Base-by-base conservation (phyloP, 331 rosid species). In the Quercus tomentella region DNA sequence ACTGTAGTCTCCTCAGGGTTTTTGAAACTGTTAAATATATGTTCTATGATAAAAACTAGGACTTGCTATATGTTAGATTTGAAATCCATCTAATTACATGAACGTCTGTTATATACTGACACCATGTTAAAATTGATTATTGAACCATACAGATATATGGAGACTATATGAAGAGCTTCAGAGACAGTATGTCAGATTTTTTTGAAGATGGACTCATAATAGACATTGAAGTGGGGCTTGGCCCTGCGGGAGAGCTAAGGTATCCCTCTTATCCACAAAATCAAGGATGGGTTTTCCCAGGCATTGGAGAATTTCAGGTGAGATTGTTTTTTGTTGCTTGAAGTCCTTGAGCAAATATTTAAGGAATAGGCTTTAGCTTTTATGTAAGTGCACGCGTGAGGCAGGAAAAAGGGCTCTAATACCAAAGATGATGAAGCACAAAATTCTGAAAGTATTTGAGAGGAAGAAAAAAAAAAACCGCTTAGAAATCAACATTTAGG, bases 241-340 rank as follows among this genome's bases (percentile, higher is more conserved):
- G 98, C 26, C 96, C 97, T 0, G 94, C 97, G 0, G 98, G 97
- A 57, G 98, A 94, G 78, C 89, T 94, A 70, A 93, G 97, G 83
- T 91, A 90, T 81, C 94, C 97, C 23, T 89, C 97, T 77, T 94
- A 92, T 77, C 60, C 91, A 18, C n/a, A 23, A 70, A 84, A 12
- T 74, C 84, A 83, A 51, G 94, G 97, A 31, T 91, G 97, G 97
- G 82, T 5, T 56, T 94, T 89, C 84, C 97, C 94, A 4, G 97
- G 98, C 16, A 92, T 94, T 61, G 97, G 98, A 87, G 98, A 92
- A 41, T 83, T 94, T 87, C 95, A 86, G 88, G 98, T 92, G 87
- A 76, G 89, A 79, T 61, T 73, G 62, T 70, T 78, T 69, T 54
- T 84, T 57, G 55, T 35, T 1, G 23, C 21, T 23, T 79, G 23